These are phyloP conservation scores for Fusarium sp. DNA, from an alignment of 2,329 filamentous ascomycete genomes.

Conservation along the genomic window DNA sequence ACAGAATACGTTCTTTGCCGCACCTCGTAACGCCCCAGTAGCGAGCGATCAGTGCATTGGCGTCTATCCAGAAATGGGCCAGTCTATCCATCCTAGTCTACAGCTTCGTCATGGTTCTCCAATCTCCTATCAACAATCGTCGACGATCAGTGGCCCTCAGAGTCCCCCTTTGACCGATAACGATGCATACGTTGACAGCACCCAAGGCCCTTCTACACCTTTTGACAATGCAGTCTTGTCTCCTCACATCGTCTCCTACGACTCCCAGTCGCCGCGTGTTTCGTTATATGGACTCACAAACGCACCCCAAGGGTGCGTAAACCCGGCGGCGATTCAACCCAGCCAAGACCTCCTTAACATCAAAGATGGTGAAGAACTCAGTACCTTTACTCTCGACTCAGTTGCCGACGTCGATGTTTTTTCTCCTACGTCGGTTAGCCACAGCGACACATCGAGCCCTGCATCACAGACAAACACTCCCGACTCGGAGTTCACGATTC, in stretches of 20 bases:
- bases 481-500: conserved; percentile 3
- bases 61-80: conserved; percentile 8
- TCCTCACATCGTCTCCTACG: conserved; percentile 17
- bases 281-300: conserved; percentile 26
- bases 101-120: conserved; percentile 34
- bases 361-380: conserved; percentile 1
- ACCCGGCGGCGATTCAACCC: conserved; percentile 32
- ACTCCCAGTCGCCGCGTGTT: conserved; percentile 20
- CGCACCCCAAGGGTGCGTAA: conserved; percentile 25
- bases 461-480: conserved; percentile 1
- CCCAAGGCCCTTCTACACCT: conserved; percentile 35
- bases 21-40: neutral
- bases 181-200: conserved; percentile 29
- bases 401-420: conserved; percentile 1
- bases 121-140: conserved; percentile 33
- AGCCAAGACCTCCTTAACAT: conserved; percentile 6
- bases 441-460: neutral
- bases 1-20: conserved; percentile 8
- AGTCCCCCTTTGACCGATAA: conserved; percentile 34
- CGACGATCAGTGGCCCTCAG: conserved; percentile 28
- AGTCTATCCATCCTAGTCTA: conserved; percentile 2
- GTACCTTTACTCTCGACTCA: conserved; percentile 13
- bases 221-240: conserved; percentile 25
- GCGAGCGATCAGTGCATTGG: neutral
- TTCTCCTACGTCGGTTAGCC: conserved; percentile 2